These are phyloP conservation scores for Fraxinus paxiana DNA, from an alignment of 305 asterid genomes.

Conservation along the genomic window DNA sequence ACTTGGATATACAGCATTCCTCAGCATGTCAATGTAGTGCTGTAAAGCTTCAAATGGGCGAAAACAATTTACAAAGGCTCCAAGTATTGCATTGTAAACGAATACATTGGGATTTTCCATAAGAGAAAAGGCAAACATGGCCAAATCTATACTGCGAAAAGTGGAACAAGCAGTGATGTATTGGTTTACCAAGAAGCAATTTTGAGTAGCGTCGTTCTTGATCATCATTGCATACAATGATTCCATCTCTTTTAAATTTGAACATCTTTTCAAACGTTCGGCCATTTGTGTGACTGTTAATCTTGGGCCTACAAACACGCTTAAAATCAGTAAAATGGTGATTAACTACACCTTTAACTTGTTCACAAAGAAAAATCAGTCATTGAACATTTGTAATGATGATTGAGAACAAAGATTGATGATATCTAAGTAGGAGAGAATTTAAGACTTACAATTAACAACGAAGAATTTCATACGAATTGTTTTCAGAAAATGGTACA, in stretches of 20 bases:
- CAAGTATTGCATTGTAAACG: conserved; percentile 52
- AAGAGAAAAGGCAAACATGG: conserved; percentile 43
- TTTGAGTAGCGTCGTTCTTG: conserved; percentile 44
- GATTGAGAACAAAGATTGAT: neutral
- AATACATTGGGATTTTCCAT: conserved; percentile 47
- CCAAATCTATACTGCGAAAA: conserved; percentile 31
- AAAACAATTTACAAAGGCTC: conserved; percentile 43
- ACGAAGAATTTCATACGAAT: neutral
- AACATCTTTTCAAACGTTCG: conserved; percentile 39
- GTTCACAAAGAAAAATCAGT: neutral
- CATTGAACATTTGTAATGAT: neutral
- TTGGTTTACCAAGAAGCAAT: conserved; percentile 62
- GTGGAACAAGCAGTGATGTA: conserved; percentile 57
- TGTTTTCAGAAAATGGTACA: neutral
- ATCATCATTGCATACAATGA: conserved; percentile 46
- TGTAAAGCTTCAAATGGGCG: conserved; percentile 41
- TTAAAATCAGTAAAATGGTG: neutral
- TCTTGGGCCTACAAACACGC: neutral
- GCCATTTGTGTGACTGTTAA: conserved; percentile 14
- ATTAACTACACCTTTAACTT: neutral
- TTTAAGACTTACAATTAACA: neutral
- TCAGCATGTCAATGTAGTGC: conserved; percentile 46
- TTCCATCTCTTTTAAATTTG: conserved; percentile 45
- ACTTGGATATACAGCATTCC: conserved; percentile 40
- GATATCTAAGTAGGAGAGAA: neutral